Conservation (phyloP, 2,329 filamentous ascomycete species). For the Remersonia thermophila region DNA sequence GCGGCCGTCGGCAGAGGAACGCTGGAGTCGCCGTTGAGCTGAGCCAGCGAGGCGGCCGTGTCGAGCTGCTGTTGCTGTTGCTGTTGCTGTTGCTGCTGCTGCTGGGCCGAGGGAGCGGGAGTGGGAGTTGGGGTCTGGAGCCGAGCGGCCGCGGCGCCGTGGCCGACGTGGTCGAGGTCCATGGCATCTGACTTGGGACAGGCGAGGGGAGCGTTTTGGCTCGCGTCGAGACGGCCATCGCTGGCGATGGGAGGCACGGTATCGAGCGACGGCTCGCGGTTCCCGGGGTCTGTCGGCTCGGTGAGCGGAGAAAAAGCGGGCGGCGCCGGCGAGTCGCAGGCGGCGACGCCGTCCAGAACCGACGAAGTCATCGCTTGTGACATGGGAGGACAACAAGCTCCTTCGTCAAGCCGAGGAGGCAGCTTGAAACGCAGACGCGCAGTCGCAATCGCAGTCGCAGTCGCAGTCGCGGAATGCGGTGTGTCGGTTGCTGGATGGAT, state of each 20-base stretch:
- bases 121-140: conserved; percentile 17
- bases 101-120: too few species aligned
- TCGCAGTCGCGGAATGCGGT: too few species aligned
- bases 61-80: neutral
- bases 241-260: neutral
- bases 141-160: too few species aligned
- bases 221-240: neutral
- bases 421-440: neutral
- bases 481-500: too few species aligned
- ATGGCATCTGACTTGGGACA: too few species aligned
- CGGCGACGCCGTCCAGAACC: conserved; percentile 16
- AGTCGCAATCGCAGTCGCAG: neutral
- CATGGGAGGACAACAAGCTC: conserved; percentile 34
- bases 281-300: conserved; percentile 13
- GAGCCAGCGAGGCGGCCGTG: neutral
- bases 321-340: conserved; percentile 17
- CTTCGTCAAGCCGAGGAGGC: conserved; percentile 32
- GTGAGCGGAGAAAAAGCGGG: conserved; percentile 19
- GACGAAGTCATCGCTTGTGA: conserved; percentile 51
- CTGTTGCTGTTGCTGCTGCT: too few species aligned
- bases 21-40: conserved; percentile 17
- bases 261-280: conserved; percentile 12
- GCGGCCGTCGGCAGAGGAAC: neutral
- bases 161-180: too few species aligned
- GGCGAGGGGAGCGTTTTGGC: neutral